phyloP scores from a whole-genome alignment of 1,284 basidiomycete genomes.

The Chondrostereum purpureum region DNA sequence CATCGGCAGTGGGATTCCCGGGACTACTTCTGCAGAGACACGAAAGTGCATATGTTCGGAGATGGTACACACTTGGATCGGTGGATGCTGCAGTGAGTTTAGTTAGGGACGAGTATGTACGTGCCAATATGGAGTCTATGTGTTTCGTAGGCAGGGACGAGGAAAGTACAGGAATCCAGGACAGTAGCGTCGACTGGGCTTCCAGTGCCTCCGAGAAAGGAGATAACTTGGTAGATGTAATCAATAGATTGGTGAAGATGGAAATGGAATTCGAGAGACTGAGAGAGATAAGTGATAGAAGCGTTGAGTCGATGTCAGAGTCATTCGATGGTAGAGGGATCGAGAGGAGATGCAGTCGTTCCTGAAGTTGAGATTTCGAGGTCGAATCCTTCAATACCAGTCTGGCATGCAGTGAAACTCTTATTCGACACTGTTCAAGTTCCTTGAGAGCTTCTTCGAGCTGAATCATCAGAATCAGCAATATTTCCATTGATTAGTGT shows the following conservation, averaged over 20 bases:
- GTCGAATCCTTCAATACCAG: conserved; percentile 7
- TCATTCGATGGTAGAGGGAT: conserved; percentile 36
- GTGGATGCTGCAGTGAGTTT: conserved; percentile 31
- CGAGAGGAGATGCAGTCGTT: conserved; percentile 32
- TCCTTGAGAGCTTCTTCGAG: conserved; percentile 15
- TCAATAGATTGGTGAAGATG: conserved; percentile 23
- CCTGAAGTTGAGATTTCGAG: conserved; percentile 8
- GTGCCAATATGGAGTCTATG: conserved; percentile 49
- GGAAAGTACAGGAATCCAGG: conserved; percentile 44
- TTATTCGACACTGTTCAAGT: conserved; percentile 41
- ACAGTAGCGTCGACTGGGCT: conserved; percentile 33
- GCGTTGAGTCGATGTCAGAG: conserved; percentile 27
- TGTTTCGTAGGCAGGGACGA: conserved; percentile 46
- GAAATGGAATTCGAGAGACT: conserved; percentile 49
- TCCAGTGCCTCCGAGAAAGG: conserved; percentile 30
- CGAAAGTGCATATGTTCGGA: conserved; percentile 42
- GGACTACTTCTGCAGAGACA: conserved; percentile 38
- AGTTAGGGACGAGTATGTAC: conserved; percentile 47
- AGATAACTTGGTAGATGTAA: conserved; percentile 7
- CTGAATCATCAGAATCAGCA: conserved; percentile 3
- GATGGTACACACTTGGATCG: conserved; percentile 29
- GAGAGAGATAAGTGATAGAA: conserved; percentile 50
- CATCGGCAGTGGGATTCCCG: conserved; percentile 26
- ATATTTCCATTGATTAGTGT: background rate
- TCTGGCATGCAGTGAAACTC: conserved; percentile 32